Conservation (phyloP, 805 yeast genomes). For the Metschnikowia lachancei region DNA sequence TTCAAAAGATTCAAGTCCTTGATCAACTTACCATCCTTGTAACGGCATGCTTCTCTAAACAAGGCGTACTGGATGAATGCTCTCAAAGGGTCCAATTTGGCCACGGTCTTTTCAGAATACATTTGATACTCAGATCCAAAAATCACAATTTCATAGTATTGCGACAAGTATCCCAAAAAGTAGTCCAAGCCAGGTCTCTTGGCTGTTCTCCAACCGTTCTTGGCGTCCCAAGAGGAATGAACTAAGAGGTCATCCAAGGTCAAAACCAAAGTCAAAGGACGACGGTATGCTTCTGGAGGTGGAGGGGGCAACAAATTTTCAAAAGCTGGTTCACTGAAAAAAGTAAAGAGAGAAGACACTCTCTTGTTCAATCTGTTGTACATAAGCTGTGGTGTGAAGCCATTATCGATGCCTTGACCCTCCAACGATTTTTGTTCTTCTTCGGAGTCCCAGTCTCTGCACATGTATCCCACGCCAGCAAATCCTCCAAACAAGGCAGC, state of each 20-base stretch:
- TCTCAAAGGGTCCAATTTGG: constrained; percentile 89
- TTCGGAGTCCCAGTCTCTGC: constrained; percentile 81
- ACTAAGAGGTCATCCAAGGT: constrained; percentile 86
- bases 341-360: constrained; percentile 68
- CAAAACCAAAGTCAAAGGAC: constrained; percentile 87
- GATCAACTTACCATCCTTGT: constrained; percentile 82
- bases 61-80: constrained; percentile 84
- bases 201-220: constrained; percentile 96
- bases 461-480: constrained; percentile 61
- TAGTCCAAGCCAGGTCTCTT: constrained; percentile 98
- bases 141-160: constrained; percentile 92
- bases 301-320: constrained; percentile 93
- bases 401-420: constrained; percentile 56
- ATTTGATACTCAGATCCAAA: constrained; percentile 84
- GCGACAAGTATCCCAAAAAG: constrained; percentile 90
- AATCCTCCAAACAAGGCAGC: constrained; percentile 51
- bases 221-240: constrained; percentile 88
- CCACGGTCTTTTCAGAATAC: constrained; percentile 79
- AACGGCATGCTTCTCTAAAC: constrained; percentile 86
- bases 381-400: constrained; percentile 63
- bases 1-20: constrained; percentile 88
- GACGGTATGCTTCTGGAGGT: constrained; percentile 83
- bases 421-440: constrained; percentile 59
- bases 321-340: constrained; percentile 90
- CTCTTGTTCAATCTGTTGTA: constrained; percentile 70